phyloP scores from a whole-genome alignment of 768 basidiomycete genomes.

The Xanthoconium stramineum region DNA sequence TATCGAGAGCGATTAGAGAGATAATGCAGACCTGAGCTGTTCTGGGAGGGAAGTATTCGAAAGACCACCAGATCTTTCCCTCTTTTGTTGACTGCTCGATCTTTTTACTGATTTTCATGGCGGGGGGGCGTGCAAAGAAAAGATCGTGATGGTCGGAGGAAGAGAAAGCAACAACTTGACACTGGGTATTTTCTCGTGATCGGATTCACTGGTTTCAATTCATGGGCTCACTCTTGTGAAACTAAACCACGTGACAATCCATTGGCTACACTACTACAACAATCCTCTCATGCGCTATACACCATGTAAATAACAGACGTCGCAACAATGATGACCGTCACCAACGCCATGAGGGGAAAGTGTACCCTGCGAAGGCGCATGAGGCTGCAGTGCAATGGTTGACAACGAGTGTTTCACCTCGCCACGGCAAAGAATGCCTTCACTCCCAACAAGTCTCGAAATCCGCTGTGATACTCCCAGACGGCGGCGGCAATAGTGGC shows the following conservation, averaged over 20 bases:
- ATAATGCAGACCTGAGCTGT: constrained; percentile 74
- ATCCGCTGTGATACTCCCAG: constrained; percentile 66
- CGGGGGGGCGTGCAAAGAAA: constrained; percentile 18
- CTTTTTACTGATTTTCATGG: constrained; percentile 95
- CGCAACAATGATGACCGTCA: constrained; percentile 47
- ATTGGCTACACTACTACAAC: background rate
- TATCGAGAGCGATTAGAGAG: background rate
- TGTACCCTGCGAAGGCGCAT: constrained; percentile 40
- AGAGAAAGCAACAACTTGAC: constrained; percentile 1
- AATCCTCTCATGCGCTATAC: constrained; percentile 18
- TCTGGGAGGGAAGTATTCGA: constrained; percentile 96
- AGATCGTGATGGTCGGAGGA: constrained; percentile 16
- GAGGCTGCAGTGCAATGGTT: background rate
- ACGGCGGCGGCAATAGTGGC: constrained; percentile 52
- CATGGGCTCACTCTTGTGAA: background rate
- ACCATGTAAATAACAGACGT: constrained; percentile 51
- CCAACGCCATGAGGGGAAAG: constrained; percentile 47
- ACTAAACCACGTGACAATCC: constrained; percentile 20
- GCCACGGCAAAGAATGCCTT: constrained; percentile 58
- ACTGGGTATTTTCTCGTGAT: constrained; percentile 27
- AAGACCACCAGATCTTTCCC: constrained; percentile 94
- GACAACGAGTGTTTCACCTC: constrained; percentile 41
- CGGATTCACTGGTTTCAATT: constrained; percentile 3
- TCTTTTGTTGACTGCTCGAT: constrained; percentile 83
- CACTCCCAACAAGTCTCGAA: constrained; percentile 51